These are phyloP conservation scores for Sclerotinia nivalis DNA, from an alignment of 2,329 filamentous ascomycete genomes.

Conservation along the genomic window DNA sequence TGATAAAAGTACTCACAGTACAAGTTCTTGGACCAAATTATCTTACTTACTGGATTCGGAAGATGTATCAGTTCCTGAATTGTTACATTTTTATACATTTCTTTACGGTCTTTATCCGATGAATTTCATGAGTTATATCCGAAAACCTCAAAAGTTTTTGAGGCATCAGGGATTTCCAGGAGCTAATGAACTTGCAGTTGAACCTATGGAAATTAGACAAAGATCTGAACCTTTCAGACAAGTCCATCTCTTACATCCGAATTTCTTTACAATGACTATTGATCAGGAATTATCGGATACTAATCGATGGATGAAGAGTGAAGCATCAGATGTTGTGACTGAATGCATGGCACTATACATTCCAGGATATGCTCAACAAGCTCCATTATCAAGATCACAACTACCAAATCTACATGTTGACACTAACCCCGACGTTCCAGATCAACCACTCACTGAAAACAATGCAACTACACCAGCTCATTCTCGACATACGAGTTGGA, in stretches of 20 bases:
- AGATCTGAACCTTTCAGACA: conserved; percentile 74
- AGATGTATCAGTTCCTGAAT: conserved; percentile 62
- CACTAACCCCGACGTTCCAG: conserved; percentile 36
- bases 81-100: conserved; percentile 76
- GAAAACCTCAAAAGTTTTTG: conserved; percentile 77
- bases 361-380: conserved; percentile 33
- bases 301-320: conserved; percentile 76
- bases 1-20: conserved; percentile 44
- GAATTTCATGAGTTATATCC: conserved; percentile 84
- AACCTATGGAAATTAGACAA: conserved; percentile 74
- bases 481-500: conserved; percentile 50
- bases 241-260: conserved; percentile 76
- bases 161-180: conserved; percentile 70
- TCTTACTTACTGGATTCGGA: conserved; percentile 62
- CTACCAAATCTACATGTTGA: conserved; percentile 25
- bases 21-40: conserved; percentile 64
- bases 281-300: conserved; percentile 78
- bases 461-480: conserved; percentile 33
- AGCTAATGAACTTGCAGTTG: conserved; percentile 73
- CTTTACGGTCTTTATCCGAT: conserved; percentile 82
- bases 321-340: conserved; percentile 76
- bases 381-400: conserved; percentile 26
- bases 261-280: conserved; percentile 77
- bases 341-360: conserved; percentile 72
- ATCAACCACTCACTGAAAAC: conserved; percentile 35